Evolutionary conservation across 2,329 filamentous ascomycete genomes (phyloP), one percentile per base, ranked within the genome.

Genomic region (Clarireedia paspali): DNA sequence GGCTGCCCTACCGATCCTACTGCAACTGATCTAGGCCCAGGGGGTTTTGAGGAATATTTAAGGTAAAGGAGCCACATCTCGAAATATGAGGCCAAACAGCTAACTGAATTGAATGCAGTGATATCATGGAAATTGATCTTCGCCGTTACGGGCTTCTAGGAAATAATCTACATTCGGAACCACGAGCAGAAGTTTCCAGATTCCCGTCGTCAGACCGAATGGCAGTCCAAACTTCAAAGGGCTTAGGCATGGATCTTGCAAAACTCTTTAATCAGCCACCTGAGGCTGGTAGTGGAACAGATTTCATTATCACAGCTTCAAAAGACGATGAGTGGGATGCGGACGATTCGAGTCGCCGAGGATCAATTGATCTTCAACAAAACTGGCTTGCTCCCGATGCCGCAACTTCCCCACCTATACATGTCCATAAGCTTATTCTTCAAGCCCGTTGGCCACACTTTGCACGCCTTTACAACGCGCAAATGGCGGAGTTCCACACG

Each of bases 381-480:
- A 79, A 73, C 48, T 86, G 83, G 82, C 75, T 85, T 14, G 74
- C 80, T 4, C 75, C 81, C 0, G 82, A 85, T 61, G 75, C 79
- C 1, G 77, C 80, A 1, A 89, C 87, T 0, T 95, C 91, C 0
- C 79, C 80, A 27, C 90, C 91, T 0, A 97, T 99, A 52, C 87
- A 97, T 68, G 92, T 97, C 4, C 94, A 99, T 71, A 90, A 89
- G 59, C 85, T 99, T 55, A 96, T 99, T 53, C 79, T 99, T 7
- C 89, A 95, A 70, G 88, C 94, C 20, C 88, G 94, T 51, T 99
- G 94, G 94, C 91, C 94, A 27, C 94, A 99, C 71, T 99, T 99
- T 73, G 85, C 88, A 42, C 87, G 94, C 15, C 77, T 99, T 2
- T 97, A 95, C 75, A 86, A 87, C 51, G 85, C 92, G 4, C 91